Percentiles rank a stretch among this genome's conserved stretches.
Evolutionary conservation across 345 rosid genomes (phyloP).

Genomic region (Lepidium didymum): DNA sequence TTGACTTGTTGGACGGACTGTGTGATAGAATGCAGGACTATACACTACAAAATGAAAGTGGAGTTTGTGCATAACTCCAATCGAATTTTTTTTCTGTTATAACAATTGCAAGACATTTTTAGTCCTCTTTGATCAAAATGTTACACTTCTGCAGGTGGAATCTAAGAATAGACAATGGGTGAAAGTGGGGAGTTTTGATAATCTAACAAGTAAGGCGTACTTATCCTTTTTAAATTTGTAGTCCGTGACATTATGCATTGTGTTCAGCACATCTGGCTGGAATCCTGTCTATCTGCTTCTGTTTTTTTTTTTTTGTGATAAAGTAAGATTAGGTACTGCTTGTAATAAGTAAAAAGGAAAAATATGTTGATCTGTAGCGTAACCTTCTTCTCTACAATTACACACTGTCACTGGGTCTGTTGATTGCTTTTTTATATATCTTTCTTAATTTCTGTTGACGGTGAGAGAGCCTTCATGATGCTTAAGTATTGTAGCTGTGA

Average conservation of each 20-base stretch:
- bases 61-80: not conserved
- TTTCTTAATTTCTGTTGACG: not conserved
- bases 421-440: not conserved
- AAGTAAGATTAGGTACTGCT: not conserved
- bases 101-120: not conserved
- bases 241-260: not conserved
- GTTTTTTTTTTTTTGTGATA: not conserved
- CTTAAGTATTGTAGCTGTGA: conserved; percentile 9
- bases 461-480: not conserved
- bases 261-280: not conserved
- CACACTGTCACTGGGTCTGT: not conserved
- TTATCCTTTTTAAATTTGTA: not conserved
- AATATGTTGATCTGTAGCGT: not conserved
- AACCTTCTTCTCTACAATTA: not conserved
- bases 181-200: conserved; percentile 65
- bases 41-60: conserved; percentile 68
- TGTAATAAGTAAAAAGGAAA: not conserved
- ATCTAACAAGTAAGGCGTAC: conserved; percentile 37
- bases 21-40: conserved; percentile 95
- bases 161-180: conserved; percentile 49
- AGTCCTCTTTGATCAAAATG: not conserved
- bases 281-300: not conserved
- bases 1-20: conserved; percentile 83
- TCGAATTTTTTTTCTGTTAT: not conserved
- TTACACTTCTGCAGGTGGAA: conserved; percentile 46